A percentile compares a stretch with the other conserved stretches of the same genome.
Evolutionary conservation across 1,284 basidiomycete species (phyloP).

Genomic region (Wallemia hederae): DNA sequence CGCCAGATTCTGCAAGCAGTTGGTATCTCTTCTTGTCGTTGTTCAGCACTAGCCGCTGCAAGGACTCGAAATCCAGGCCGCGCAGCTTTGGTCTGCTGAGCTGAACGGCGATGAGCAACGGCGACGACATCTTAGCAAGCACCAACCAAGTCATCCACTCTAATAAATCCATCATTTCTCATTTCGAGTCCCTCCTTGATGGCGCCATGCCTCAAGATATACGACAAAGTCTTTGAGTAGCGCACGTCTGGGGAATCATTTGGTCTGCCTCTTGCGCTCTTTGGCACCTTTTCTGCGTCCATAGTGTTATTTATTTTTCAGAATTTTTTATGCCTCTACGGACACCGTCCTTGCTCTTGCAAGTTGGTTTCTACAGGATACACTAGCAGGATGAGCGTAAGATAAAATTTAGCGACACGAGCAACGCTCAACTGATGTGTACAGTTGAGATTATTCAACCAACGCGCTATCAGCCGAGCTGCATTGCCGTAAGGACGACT

Average conservation of each 20-base stretch:
- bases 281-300: slow-evolving; percentile 2
- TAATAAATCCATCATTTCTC: slow-evolving; percentile 48
- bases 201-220: slow-evolving; percentile 58
- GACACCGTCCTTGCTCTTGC: neutral
- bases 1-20: slow-evolving; percentile 19
- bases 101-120: slow-evolving; percentile 13
- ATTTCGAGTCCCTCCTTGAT: slow-evolving; percentile 39
- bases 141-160: slow-evolving; percentile 40
- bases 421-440: neutral
- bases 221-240: slow-evolving; percentile 50
- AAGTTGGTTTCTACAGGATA: neutral
- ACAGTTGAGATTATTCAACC: neutral
- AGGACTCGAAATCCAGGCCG: slow-evolving; percentile 24
- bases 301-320: neutral
- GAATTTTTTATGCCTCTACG: neutral
- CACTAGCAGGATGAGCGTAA: neutral
- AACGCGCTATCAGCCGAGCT: neutral
- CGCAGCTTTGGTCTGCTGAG: slow-evolving; percentile 26
- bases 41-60: slow-evolving; percentile 39
- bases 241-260: slow-evolving; percentile 19
- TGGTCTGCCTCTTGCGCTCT: slow-evolving; percentile 12
- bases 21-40: slow-evolving; percentile 54
- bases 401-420: neutral
- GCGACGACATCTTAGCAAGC: neutral
- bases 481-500: neutral